A percentile compares a stretch with the other conserved stretches of the same genome.
Conservation (phyloP, 805 yeast species). For the Suhomyces emberorum region DNA sequence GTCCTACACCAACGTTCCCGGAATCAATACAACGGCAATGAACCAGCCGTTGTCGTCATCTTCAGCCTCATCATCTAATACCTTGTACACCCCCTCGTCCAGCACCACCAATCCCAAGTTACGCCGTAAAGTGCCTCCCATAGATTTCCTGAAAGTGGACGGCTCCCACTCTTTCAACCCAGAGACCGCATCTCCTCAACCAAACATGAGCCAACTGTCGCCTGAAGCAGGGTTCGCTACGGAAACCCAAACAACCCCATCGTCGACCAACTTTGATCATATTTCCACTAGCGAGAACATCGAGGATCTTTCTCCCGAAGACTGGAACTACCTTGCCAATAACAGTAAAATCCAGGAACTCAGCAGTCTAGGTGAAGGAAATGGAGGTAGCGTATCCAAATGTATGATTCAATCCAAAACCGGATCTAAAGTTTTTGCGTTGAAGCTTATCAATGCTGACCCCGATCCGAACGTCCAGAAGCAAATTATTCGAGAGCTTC, state of each 20-base stretch:
- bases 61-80: slow-evolving; percentile 3
- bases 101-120: slow-evolving; percentile 6
- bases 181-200: neutral
- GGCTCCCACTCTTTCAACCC: slow-evolving; percentile 8
- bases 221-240: neutral
- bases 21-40: too few species aligned
- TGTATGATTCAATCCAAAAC: slow-evolving; percentile 47
- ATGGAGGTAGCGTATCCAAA: slow-evolving; percentile 85
- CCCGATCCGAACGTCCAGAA: slow-evolving; percentile 85
- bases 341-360: slow-evolving; percentile 62
- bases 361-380: slow-evolving; percentile 85
- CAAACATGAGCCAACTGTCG: neutral
- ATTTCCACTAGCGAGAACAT: slow-evolving; percentile 20
- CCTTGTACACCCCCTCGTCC: slow-evolving; percentile 7
- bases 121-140: slow-evolving; percentile 42
- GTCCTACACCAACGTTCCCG: too few species aligned
- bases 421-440: slow-evolving; percentile 71
- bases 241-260: neutral
- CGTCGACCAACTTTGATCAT: neutral
- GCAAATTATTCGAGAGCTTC: slow-evolving; percentile 87
- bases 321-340: slow-evolving; percentile 66
- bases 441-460: slow-evolving; percentile 69
- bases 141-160: slow-evolving; percentile 33
- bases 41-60: slow-evolving; percentile 3
- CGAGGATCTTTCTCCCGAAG: slow-evolving; percentile 62